Conservation (phyloP, 768 basidiomycete genomes). For the Clavaria fumosa region DNA sequence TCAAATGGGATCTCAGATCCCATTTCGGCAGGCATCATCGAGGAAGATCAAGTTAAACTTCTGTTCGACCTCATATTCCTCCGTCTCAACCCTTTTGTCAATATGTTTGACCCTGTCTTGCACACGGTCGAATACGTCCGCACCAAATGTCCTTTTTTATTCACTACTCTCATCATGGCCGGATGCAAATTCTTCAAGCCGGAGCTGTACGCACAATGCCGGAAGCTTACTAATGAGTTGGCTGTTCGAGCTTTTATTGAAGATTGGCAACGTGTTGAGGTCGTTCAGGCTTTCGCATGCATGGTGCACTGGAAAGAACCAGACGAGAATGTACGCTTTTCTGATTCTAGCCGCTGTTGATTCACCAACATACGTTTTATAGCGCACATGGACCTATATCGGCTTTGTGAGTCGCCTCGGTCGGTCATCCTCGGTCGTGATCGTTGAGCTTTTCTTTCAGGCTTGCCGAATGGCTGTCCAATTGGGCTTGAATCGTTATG, state of each 20-base stretch:
- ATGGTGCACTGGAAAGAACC: conserved; percentile 85
- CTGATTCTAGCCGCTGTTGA: conserved; percentile 8
- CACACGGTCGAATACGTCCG: conserved; percentile 75
- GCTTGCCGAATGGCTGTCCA: conserved; percentile 84
- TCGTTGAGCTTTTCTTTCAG: conserved; percentile 20
- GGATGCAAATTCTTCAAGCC: conserved; percentile 74
- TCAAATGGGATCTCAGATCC: conserved; percentile 42
- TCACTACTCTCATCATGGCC: conserved; percentile 72
- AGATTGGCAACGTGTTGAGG: conserved; percentile 69
- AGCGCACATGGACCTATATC: conserved; percentile 82
- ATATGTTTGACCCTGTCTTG: conserved; percentile 75
- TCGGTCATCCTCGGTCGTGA: conserved; percentile 6
- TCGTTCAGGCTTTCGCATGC: conserved; percentile 80
- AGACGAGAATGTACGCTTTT: conserved; percentile 51
- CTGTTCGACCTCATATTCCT: conserved; percentile 70
- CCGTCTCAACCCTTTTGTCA: conserved; percentile 80
- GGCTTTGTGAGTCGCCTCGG: conserved; percentile 44
- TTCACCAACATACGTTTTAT: conserved; percentile 10
- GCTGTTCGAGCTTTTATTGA: conserved; percentile 68
- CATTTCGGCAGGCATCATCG: conserved; percentile 52
- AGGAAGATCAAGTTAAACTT: conserved; percentile 51
- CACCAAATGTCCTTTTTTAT: conserved; percentile 64
- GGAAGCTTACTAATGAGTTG: conserved; percentile 57
- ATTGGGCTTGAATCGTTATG: conserved; percentile 60
- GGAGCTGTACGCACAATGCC: conserved; percentile 48